Base-by-base conservation (phyloP, 495 filamentous ascomycete species). In the Lasiosphaeriaceae sp. region DNA sequence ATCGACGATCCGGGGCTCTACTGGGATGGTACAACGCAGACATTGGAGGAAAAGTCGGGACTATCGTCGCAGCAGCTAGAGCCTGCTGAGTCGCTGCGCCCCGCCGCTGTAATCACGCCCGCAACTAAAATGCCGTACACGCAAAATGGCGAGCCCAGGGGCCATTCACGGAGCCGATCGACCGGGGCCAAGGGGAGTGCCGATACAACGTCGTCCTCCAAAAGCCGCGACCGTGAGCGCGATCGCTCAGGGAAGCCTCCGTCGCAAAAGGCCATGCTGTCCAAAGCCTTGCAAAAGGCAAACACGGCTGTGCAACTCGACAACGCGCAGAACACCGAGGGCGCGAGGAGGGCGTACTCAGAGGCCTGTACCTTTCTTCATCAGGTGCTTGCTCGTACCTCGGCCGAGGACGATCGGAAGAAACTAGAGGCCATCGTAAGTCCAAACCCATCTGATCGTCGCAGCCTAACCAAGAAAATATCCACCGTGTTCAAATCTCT, bases 221-320 rank as follows among this genome's bases (percentile, higher is more conserved):
- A 73, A 69, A 66, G 71, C 34, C 52, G 66, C 19, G 64, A 67
- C 6, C 54, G 62, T 3, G 55, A 66, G 7, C 60, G 63, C 21
- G 34, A 51, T 63, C 55, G 79, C 71, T 52, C 60, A 11, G 63
- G 50, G 26, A 79, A 77, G 54, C 70, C 70, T 39, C 73, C 74
- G 11, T 90, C 89, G 1, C 89, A 96, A 65, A 96, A 95, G 72
- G 85, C 85, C 21, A 97, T 96, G 89, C 78, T 98, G 17, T 94
- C 92, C 3, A 91, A 88, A 66, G 94, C 94, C 7, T 74, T 98
- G 43, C 86, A 95, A 63, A 96, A 96, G 71, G 94, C 94, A 37
- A 96, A 97, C 62, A 94, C 90, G 21, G 94, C 94, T 8, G 94
- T 98, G 16, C 80, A 95, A 53, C 83, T 97, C 29, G 94, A 98